Evolutionary conservation across 2,329 filamentous ascomycete species (phyloP), one percentile per base, ranked within the genome.

Genomic region (Pseudomassariella vexata): DNA sequence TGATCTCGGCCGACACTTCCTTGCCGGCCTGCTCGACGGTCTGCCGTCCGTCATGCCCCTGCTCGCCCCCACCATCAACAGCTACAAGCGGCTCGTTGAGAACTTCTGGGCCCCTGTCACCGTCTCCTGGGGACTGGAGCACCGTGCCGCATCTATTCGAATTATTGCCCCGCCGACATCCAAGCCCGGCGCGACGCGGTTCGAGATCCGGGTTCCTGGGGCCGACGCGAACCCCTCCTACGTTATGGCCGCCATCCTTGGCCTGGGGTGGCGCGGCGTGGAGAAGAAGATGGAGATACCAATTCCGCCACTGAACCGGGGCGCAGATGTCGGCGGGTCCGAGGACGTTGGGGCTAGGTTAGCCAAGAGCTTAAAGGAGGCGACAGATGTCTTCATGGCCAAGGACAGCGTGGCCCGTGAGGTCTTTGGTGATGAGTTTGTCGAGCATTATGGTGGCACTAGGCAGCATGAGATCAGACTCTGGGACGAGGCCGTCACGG

Each of bases 51-150:
- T 96, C 45, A 98, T 98, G 92, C 92, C 92, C 1, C 69, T 96
- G 37, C 70, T 98, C 9, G 92, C 90, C 1, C 92, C 92, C 0
- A 98, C 87, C 1, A 76, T 98, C 52, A 98, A 98, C 70, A 94
- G 86, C 40, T 98, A 98, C 70, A 98, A 98, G 65, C 82, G 92
- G 4, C 73, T 98, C 1, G 92, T 98, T 3, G 92, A 98, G 66
- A 96, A 96, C 63, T 96, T 95, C 63, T 98, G 92, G 92, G 92
- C 92, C 0, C 92, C 92, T 0, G 92, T 98, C 5, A 95, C 90
- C 0, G 92, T 96, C 0, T 95, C 87, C 0, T 98, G 92, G 92
- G 92, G 92, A 1, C 65, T 95, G 5, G 92, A 96, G 60, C 90
- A 98, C 57, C 85, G 92, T 39, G 89, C 88, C 5, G 90, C 92